These are phyloP conservation scores for Pueraria montana DNA, from an alignment of 306 rosid species.

Conservation along the genomic window DNA sequence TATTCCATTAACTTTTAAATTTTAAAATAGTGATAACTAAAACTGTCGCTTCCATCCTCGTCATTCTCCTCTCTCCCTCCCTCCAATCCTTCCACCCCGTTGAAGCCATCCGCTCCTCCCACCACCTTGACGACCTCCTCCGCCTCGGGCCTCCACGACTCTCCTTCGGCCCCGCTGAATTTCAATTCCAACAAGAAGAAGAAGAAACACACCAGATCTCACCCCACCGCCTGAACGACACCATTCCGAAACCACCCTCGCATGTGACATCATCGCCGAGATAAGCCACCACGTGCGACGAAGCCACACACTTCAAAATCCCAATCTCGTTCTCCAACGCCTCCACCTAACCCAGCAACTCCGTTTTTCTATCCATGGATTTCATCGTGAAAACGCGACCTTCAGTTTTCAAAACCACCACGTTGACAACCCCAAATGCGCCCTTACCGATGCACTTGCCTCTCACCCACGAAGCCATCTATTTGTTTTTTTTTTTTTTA, in stretches of 20 bases:
- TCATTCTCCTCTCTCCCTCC: no score
- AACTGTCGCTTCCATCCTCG: no score
- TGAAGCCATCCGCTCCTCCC: no score
- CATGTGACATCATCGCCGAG: constrained; percentile 73
- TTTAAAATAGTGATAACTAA: no score
- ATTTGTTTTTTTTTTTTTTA: no score
- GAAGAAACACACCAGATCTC: no score
- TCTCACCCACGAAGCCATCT: constrained; percentile 63
- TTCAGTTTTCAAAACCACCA: constrained; percentile 61
- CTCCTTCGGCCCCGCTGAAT: no score
- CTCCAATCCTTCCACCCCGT: no score
- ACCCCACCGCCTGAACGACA: constrained; percentile 66
- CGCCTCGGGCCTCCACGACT: no score
- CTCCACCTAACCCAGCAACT: constrained; percentile 50
- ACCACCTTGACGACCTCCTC: no score
- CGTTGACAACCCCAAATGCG: constrained; percentile 71
- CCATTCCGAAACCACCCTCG: constrained; percentile 52
- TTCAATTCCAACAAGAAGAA: no score
- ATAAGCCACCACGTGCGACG: constrained; percentile 70
- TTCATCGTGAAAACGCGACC: constrained; percentile 77
- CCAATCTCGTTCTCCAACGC: constrained; percentile 83
- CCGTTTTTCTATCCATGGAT: constrained; percentile 63
- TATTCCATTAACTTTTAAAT: no score
- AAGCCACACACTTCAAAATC: constrained; percentile 59
- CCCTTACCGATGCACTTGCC: constrained; percentile 81